Percentiles rank a stretch among this genome's conserved stretches.
These are phyloP conservation scores for Nemania sp. DNA, from an alignment of 2,329 filamentous ascomycete species.

Conservation along the genomic window DNA sequence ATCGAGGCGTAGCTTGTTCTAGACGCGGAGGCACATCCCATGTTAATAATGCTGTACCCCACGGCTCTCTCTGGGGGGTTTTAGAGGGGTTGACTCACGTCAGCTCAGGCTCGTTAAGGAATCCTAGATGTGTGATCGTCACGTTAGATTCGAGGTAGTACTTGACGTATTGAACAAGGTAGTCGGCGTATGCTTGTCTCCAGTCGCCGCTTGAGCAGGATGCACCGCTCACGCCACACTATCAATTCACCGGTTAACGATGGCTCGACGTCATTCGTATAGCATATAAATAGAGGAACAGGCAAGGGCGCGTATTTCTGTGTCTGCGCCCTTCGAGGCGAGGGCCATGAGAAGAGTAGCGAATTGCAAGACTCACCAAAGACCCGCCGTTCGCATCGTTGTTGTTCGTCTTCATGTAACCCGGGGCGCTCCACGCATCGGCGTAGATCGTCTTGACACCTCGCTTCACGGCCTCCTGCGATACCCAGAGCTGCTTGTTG, in stretches of 20 bases:
- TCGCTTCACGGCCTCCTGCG: slow-evolving; percentile 51
- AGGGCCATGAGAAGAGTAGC: background rate
- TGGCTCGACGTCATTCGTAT: background rate
- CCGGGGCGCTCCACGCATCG: slow-evolving; percentile 53
- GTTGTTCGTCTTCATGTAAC: slow-evolving; percentile 52
- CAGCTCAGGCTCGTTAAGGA: slow-evolving; percentile 53
- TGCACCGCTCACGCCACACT: slow-evolving; percentile 47
- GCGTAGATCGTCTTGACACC: slow-evolving; percentile 47
- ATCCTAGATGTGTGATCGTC: slow-evolving; percentile 51
- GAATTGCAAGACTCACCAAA: slow-evolving; percentile 26
- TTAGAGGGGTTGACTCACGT: slow-evolving; percentile 19
- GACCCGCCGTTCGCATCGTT: slow-evolving; percentile 37
- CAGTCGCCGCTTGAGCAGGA: slow-evolving; percentile 50
- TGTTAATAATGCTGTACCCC: background rate
- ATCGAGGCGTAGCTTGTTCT: slow-evolving; percentile 45
- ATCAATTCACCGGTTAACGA: background rate
- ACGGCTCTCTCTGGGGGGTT: background rate
- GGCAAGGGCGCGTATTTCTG: background rate
- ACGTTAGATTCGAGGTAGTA: slow-evolving; percentile 51
- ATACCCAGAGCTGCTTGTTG: slow-evolving; percentile 56
- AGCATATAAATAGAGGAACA: background rate
- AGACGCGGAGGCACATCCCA: background rate
- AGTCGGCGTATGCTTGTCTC: slow-evolving; percentile 54
- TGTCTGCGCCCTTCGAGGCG: background rate
- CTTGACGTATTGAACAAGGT: slow-evolving; percentile 53